Percentiles rank a stretch among this genome's conserved stretches.
Evolutionary conservation across 805 yeast genomes (phyloP).

Genomic region (Metschnikowia anglica): DNA sequence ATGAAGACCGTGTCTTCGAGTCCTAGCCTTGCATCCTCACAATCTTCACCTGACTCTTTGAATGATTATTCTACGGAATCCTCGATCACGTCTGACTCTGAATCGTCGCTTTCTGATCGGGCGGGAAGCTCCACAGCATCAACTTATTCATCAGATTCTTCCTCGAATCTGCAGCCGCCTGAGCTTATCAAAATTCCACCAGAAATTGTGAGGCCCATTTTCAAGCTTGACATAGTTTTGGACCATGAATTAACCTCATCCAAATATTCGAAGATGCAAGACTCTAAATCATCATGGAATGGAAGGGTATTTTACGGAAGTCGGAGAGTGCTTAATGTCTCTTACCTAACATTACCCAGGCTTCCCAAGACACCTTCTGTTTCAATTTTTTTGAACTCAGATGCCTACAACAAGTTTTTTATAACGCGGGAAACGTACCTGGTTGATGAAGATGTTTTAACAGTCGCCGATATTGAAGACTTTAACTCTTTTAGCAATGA

Average conservation of each 20-base stretch:
- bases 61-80: constrained; percentile 36
- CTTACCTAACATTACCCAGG: constrained; percentile 17
- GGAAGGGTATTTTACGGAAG: constrained; percentile 12
- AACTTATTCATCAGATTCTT: constrained; percentile 9
- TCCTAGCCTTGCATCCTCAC: constrained; percentile 39
- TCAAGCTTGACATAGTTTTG: constrained; percentile 45
- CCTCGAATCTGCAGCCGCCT: constrained; percentile 34
- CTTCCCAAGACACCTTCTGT: constrained; percentile 16
- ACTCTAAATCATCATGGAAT: constrained; percentile 8
- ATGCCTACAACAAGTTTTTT: constrained; percentile 27
- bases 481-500: constrained; percentile 5
- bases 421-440: constrained; percentile 27
- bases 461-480: constrained; percentile 12
- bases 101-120: constrained; percentile 22
- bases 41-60: constrained; percentile 36
- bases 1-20: constrained; percentile 35
- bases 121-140: constrained; percentile 18
- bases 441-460: constrained; percentile 15
- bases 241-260: constrained; percentile 43
- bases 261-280: constrained; percentile 20
- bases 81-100: constrained; percentile 33
- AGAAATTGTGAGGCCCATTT: constrained; percentile 45
- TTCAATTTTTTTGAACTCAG: constrained; percentile 24
- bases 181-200: constrained; percentile 47
- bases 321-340: not conserved